phyloP scores from a whole-genome alignment of 2,329 filamentous ascomycete species.

The Seiridium unicorne region DNA sequence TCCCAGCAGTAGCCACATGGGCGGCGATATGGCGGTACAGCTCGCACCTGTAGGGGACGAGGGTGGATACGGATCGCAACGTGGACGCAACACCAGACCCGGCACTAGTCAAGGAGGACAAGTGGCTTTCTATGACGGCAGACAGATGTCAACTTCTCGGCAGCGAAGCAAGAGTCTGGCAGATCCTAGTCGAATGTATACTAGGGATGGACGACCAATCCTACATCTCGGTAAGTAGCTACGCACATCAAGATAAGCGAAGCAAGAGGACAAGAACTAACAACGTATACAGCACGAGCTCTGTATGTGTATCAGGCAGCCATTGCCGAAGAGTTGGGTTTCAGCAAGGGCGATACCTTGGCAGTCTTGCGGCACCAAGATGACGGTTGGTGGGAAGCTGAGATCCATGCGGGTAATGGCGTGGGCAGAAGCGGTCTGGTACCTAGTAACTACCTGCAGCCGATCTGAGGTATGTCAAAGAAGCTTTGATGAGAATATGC shows the following conservation, averaged over 20 bases:
- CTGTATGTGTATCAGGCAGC: conserved; percentile 93
- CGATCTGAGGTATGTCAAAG: conserved; percentile 34
- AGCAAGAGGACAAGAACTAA: conserved; percentile 19
- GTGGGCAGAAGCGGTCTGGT: conserved; percentile 57
- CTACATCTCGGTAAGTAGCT: conserved; percentile 83
- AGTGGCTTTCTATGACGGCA: conserved; percentile 57
- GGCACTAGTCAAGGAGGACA: conserved; percentile 47
- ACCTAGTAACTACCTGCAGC: conserved; percentile 66
- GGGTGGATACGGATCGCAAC: conserved; percentile 50
- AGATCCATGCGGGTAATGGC: conserved; percentile 70
- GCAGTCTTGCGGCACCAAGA: conserved; percentile 89
- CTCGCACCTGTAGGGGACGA: conserved; percentile 59
- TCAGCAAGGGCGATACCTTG: conserved; percentile 87
- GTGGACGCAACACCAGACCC: conserved; percentile 47
- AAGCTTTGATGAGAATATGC: neutral
- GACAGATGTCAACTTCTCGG: conserved; percentile 41
- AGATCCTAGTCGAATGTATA: conserved; percentile 79
- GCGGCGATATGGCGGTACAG: conserved; percentile 66
- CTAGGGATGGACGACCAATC: conserved; percentile 81
- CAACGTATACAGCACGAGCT: conserved; percentile 68
- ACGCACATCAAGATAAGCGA: neutral
- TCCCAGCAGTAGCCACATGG: conserved; percentile 49
- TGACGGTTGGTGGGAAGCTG: conserved; percentile 99
- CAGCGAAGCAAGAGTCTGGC: conserved; percentile 81
- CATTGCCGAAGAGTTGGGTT: conserved; percentile 92